Evolutionary conservation across 2,329 filamentous ascomycete species (phyloP), one percentile per base, ranked within the genome.

Genomic region (Fusarium lyarnte): DNA sequence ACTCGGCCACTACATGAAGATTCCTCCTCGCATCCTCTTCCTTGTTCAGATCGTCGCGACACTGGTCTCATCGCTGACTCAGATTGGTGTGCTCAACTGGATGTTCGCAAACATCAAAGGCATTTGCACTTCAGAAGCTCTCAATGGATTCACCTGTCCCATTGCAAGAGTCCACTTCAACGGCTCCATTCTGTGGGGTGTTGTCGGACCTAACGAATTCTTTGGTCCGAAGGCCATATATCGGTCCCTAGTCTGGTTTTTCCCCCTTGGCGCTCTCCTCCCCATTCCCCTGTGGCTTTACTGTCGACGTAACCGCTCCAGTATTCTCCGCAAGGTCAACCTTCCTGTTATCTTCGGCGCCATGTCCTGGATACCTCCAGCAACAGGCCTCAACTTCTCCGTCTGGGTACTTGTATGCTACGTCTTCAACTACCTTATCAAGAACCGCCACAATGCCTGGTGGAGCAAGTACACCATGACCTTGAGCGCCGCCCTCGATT

Each of bases 391-490:
- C 72, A 97, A 97, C 81, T 97, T 96, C 79, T 93, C 91, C 4
- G 92, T 95, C 46, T 97, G 94, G 93, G 93, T 91, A 0, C 83
- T 96, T 12, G 93, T 97, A 19, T 96, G 93, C 83, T 97, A 92
- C 81, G 75, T 94, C 46, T 97, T 97, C 86, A 97, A 97, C 80
- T 91, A 92, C 79, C 81, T 92, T 67, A 87, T 97, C 77, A 90
- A 91, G 78, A 89, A 89, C 39, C 86, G 91, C 27, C 91, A 89
- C 31, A 86, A 85, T 35, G 90, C 89, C 3, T 97, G 94, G 94
- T 97, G 94, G 94, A 90, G 90, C 52, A 96, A 97, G 82, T 97
- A 97, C 80, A 95, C 93, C 43, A 96, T 97, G 93, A 95, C 93
- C 8, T 85, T 97, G 58, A 94, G 91, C 64, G 94, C 94, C 0